Base-by-base conservation (phyloP, 768 basidiomycete genomes). In the Megacollybia marginata region DNA sequence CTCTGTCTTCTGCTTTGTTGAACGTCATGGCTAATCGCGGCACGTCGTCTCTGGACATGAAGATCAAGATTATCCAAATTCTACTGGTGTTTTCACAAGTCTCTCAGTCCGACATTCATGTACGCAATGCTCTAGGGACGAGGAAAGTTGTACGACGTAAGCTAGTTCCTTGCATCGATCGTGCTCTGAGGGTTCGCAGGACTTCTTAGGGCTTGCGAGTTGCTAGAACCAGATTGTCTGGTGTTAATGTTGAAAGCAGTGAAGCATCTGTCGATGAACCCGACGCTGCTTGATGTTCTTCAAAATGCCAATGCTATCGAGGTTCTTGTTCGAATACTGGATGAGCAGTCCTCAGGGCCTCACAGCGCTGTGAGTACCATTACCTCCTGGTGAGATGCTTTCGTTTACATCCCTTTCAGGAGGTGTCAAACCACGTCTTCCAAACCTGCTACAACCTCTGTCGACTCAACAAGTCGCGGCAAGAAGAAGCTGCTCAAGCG, bases 361-460 rank as follows among this genome's bases (percentile, higher is more conserved):
- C 85, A 92, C 56, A 84, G 80, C 60, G 85, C 92, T 10, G 94
- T 92, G 59, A 48, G 84, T 71, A 5, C 16, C 34, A 28, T 15
- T 4, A 20, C 28, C 19, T 36, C 20, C 36, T 49, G 31, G 6
- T 18, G 11, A 34, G 44, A 8, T 35, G 12, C 33, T 19, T 46
- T 7, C 18, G 12, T 33, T 46, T 42, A 38, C 34, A 34, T 43
- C 33, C 4, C 33, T 33, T 20, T 47, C 60, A 97, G 92, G 95
- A 99, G 79, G 88, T 97, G 66, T 86, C 91, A 46, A 98, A 97
- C 55, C 92, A 97, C 58, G 83, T 96, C 52, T 93, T 98, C 76
- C 94, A 96, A 67, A 92, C 93, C 2, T 92, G 94, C 59, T 98
- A 91, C 72, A 95, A 95, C 57, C 83, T 99, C 15, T 97, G 94